phyloP scores from a whole-genome alignment of 345 rosid species.

The Sapria himalayana region DNA sequence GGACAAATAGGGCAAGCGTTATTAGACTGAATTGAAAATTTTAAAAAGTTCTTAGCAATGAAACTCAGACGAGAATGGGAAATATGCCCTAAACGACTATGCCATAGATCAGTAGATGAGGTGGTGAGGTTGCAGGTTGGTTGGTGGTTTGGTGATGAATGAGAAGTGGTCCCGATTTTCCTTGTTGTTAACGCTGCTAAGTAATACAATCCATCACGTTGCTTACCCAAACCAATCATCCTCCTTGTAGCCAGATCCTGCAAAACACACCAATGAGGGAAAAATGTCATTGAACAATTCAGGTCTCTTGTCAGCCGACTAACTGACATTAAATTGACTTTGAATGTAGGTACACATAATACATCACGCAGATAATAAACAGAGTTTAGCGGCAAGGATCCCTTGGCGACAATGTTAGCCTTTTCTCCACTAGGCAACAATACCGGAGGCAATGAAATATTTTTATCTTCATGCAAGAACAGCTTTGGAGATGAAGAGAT shows the following conservation, averaged over 20 bases:
- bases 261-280: not conserved
- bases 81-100: not conserved
- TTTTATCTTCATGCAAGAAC: not conserved
- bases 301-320: not conserved
- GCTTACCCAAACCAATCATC: slow-evolving; percentile 6
- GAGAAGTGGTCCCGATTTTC: not conserved
- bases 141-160: no score
- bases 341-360: slow-evolving; percentile 1
- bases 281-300: slow-evolving; percentile 2
- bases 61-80: not conserved
- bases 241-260: slow-evolving; percentile 8
- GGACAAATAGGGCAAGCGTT: no score
- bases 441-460: not conserved
- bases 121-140: not conserved
- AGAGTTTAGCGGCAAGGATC: not conserved
- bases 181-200: not conserved
- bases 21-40: not conserved
- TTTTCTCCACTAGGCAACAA: not conserved
- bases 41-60: not conserved
- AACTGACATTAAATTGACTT: slow-evolving; percentile 3
- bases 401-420: not conserved
- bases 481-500: slow-evolving; percentile 1
- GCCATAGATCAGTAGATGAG: not conserved
- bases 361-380: not conserved
- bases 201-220: slow-evolving; percentile 2